Base-by-base conservation (phyloP, 2,329 filamentous ascomycete species). In the Lachnellula cervina region DNA sequence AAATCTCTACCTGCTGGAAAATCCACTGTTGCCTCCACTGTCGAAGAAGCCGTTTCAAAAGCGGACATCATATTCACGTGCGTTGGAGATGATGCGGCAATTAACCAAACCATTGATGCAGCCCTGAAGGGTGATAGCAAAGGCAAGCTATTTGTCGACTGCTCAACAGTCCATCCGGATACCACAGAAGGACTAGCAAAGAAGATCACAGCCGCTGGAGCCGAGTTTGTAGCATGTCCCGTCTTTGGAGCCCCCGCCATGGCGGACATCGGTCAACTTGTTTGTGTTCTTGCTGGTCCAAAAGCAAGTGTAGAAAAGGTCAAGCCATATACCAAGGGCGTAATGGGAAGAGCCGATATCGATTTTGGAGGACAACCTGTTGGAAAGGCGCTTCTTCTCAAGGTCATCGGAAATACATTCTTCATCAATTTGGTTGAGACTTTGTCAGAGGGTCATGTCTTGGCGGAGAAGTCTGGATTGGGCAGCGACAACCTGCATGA, bases 161-260 rank as follows among this genome's bases (percentile, higher is more conserved):
- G 88, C 77, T 94, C 89, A 3, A 96, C 91, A 25, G 82, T 96
- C 37, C 88, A 94, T 70, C 91, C 92, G 0, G 87, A 92, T 54
- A 90, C 88, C 4, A 89, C 88, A 1, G 81, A 89, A 58, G 77
- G 77, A 25, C 72, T 90, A 3, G 85, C 85, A 25, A 76, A 82
- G 62, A 76, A 72, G 25, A 74, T 87, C 57, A 74, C 75, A 13
- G 77, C 70, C 1, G 77, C 78, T 23, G 88, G 88, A 5, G 90
- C 81, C 2, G 77, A 84, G 40, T 95, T 96, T 67, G 82, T 96
- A 17, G 88, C 89, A 1, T 83, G 81, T 64, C 76, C 76, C 6
- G 83, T 92, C 4, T 91, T 91, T 65, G 87, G 87, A 5, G 84
- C 85, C 1, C 85, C 87, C 2, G 80, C 83, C 7, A 83, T 85